A percentile compares a stretch with the other conserved stretches of the same genome.
Conservation (phyloP, 1,284 basidiomycete genomes). For the Sanguinoderma infundibulare region DNA sequence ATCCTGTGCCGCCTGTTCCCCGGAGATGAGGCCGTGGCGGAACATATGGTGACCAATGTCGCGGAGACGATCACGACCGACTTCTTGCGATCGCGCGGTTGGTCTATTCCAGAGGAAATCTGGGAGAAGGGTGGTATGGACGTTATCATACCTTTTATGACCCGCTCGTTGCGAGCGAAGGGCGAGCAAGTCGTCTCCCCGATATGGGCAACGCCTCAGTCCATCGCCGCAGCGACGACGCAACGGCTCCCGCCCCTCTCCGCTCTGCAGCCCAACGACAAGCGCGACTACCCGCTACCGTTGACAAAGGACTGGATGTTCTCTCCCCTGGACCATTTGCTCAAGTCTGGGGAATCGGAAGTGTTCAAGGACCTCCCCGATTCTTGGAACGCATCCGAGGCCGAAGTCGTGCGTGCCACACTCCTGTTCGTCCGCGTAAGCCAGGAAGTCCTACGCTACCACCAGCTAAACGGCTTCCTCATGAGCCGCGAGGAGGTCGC, state of each 20-base stretch:
- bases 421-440: slow-evolving; percentile 35
- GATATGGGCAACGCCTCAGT: slow-evolving; percentile 48
- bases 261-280: slow-evolving; percentile 23
- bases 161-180: slow-evolving; percentile 43
- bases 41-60: slow-evolving; percentile 44
- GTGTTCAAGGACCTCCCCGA: slow-evolving; percentile 74
- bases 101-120: slow-evolving; percentile 44
- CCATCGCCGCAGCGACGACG: slow-evolving; percentile 58
- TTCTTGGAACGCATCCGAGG: slow-evolving; percentile 83
- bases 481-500: slow-evolving; percentile 60
- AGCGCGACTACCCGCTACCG: slow-evolving; percentile 58
- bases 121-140: slow-evolving; percentile 56
- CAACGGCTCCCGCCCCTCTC: slow-evolving; percentile 52
- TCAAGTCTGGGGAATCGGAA: slow-evolving; percentile 77
- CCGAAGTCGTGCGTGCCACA: slow-evolving; percentile 71
- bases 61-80: slow-evolving; percentile 42
- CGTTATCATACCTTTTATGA: slow-evolving; percentile 65
- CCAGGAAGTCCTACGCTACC: slow-evolving; percentile 41
- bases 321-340: slow-evolving; percentile 78
- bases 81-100: slow-evolving; percentile 44
- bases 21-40: slow-evolving; percentile 65
- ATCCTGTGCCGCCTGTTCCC: slow-evolving; percentile 61
- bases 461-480: slow-evolving; percentile 45
- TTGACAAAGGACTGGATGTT: slow-evolving; percentile 76
- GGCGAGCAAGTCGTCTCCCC: slow-evolving; percentile 49